Evolutionary conservation across 106 monocot genomes (phyloP), one percentile per base, ranked within the genome.

Genomic region (Platanthera guangdongensis): DNA sequence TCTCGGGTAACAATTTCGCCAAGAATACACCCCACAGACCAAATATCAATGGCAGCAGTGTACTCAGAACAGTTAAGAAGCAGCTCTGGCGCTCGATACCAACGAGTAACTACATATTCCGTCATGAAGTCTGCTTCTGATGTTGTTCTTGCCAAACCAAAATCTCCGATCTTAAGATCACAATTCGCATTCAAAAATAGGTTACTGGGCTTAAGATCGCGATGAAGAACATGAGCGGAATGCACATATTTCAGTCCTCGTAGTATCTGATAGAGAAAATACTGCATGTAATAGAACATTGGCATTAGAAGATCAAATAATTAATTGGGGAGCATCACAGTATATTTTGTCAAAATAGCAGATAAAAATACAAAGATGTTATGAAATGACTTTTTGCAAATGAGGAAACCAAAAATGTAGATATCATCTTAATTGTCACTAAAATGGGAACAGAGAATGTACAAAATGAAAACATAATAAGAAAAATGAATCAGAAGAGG

Each of bases 21-120:
- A 74, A 91, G 81, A 57, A 91, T 88, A 62, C 90, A 91, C 50
- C 90, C 90, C 5, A 91, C 90, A n/a, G 88, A 88, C 90, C 90
- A 91, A 25, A 88, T 82, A 68, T 91, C 90, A 28, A 91, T 91
- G 25, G 90, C 90, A 28, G 88, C 85, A 57, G 88, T 91, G 10
- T 91, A 91, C 65, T 91, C 90, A 4, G 85, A 88, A 76, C 90
- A 91, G 73, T 91, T 91, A 47, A 91, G 83, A 13, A 91, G 85
- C 16, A 91, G 73, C 46, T 91, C 90, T 30, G 90, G 88, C 55
- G 90, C 90, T 19, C 90, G 68, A 65, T 91, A 91, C 90, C 88
- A 91, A 73, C 88, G 85, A 70, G 88, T 88, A 68, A 91, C 90
- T 5, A 91, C 90, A 84, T 88, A 91, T 79, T 91, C 90, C n/a